Conservation (phyloP, 148 eudicot species). For the Hydrangea macrophylla region DNA sequence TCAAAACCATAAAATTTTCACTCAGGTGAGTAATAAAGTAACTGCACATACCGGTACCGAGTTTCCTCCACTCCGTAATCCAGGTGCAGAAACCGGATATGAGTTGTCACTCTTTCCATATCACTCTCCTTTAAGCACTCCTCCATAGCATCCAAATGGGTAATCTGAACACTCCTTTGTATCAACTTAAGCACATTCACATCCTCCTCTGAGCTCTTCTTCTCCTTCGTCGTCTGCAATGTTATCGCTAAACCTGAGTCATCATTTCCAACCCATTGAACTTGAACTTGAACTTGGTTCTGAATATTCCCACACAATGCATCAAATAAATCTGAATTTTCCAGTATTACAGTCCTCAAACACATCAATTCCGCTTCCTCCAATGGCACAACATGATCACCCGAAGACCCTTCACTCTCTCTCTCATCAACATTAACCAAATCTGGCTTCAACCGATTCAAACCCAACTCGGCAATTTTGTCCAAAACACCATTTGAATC, state of each 20-base stretch:
- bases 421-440: conserved; percentile 33
- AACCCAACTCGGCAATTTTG: conserved; percentile 63
- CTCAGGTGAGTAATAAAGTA: neutral
- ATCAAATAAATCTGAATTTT: conserved; percentile 60
- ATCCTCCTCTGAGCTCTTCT: conserved; percentile 41
- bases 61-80: conserved; percentile 60
- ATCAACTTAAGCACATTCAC: conserved; percentile 47
- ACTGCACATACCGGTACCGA: conserved; percentile 62
- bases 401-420: conserved; percentile 10
- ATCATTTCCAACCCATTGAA: conserved; percentile 31
- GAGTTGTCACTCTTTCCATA: conserved; percentile 47
- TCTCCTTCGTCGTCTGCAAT: conserved; percentile 38
- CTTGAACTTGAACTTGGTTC: conserved; percentile 55
- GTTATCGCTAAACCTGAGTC: conserved; percentile 54
- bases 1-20: neutral
- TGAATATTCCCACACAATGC: conserved; percentile 58
- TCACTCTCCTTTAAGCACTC: conserved; percentile 43
- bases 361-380: conserved; percentile 56
- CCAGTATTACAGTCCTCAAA: conserved; percentile 58
- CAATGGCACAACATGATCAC: conserved; percentile 15
- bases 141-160: conserved; percentile 78
- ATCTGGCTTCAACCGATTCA: conserved; percentile 61
- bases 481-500: no score
- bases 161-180: conserved; percentile 54
- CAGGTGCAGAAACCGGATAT: conserved; percentile 64